phyloP scores from a whole-genome alignment of 169 alveolate species.

The Plasmodium reichenowi region DNA sequence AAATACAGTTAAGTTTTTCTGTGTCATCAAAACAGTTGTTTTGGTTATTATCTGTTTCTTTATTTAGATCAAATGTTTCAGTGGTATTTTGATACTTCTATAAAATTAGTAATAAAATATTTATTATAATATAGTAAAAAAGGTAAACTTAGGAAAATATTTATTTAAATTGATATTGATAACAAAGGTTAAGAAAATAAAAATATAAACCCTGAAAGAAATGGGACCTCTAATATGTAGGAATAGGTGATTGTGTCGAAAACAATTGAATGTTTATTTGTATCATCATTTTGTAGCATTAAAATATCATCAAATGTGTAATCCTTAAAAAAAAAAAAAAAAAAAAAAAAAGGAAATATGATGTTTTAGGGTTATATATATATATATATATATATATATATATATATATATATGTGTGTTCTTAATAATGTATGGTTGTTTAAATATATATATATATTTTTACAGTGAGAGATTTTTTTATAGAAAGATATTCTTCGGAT shows the following conservation, averaged over 20 bases:
- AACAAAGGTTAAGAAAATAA: neutral
- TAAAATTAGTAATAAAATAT: neutral
- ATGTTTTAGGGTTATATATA: neutral
- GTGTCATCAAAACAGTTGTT: slow-evolving; percentile 4
- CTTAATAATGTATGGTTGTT: neutral
- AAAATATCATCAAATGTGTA: slow-evolving; percentile 54
- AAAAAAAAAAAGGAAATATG: neutral
- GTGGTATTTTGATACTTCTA: slow-evolving; percentile 28
- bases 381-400: neutral
- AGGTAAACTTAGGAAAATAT: neutral
- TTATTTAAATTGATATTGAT: neutral
- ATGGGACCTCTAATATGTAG: slow-evolving; percentile 28
- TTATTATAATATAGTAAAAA: neutral
- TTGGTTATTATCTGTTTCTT: neutral
- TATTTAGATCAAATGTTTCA: slow-evolving; percentile 2
- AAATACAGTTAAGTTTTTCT: slow-evolving; percentile 45
- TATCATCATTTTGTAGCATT: slow-evolving; percentile 33
- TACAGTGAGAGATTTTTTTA: slow-evolving; percentile 50
- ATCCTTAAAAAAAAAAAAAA: slow-evolving; percentile 16
- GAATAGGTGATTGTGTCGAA: slow-evolving; percentile 31
- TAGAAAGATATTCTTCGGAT: slow-evolving; percentile 26
- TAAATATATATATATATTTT: slow-evolving; percentile 1
- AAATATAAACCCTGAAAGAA: neutral
- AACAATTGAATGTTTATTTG: slow-evolving; percentile 26
- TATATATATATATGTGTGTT: neutral